phyloP scores from a whole-genome alignment of 2,329 filamentous ascomycete species.

The Alternaria panax region DNA sequence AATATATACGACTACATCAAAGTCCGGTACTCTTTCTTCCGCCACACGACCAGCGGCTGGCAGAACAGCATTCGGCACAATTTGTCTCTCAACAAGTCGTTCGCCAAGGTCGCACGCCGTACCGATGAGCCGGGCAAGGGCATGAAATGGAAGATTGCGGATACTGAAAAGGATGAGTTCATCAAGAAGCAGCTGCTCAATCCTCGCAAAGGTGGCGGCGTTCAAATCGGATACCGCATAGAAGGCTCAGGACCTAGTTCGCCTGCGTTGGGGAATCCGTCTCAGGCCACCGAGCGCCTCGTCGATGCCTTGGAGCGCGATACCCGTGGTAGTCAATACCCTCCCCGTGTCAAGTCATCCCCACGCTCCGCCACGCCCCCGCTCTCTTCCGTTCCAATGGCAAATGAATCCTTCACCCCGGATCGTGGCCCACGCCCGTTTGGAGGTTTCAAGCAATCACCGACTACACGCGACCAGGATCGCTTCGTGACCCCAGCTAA shows the following conservation, averaged over 20 bases:
- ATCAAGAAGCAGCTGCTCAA: constrained; percentile 69
- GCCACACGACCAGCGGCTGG: constrained; percentile 86
- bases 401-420: constrained; percentile 62
- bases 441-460: constrained; percentile 42
- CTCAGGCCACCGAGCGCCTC: constrained; percentile 61
- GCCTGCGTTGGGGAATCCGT: constrained; percentile 57
- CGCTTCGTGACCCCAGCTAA: constrained; percentile 47
- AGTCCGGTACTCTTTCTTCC: constrained; percentile 90
- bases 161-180: constrained; percentile 86
- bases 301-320: constrained; percentile 48
- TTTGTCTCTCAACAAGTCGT: constrained; percentile 90
- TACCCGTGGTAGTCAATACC: constrained; percentile 19
- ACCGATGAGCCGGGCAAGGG: constrained; percentile 97
- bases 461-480: constrained; percentile 36
- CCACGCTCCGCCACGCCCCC: constrained; percentile 58
- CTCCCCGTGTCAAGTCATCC: constrained; percentile 48
- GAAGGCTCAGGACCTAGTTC: constrained; percentile 77
- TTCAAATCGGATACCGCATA: constrained; percentile 37
- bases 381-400: constrained; percentile 56
- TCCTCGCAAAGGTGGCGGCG: constrained; percentile 50
- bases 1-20: constrained; percentile 96
- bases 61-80: constrained; percentile 99
- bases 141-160: constrained; percentile 97
- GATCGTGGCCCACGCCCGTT: constrained; percentile 59
- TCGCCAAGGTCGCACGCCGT: constrained; percentile 89